Base-by-base conservation (phyloP, 208 protist species). In the Acanthamoeba royreba region DNA sequence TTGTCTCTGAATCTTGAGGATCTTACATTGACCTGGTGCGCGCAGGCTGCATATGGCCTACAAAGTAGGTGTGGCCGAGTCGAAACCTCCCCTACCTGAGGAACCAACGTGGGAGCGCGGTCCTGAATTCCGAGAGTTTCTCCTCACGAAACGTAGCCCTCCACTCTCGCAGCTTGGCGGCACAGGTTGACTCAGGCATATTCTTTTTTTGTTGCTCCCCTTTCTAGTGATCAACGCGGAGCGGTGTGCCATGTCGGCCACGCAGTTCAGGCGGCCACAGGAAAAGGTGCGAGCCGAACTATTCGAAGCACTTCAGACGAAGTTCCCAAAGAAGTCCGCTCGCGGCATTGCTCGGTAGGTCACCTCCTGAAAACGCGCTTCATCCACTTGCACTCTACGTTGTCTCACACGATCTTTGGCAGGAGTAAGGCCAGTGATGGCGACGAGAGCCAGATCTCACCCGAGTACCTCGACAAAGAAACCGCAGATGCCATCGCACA, bases 221-320 rank as follows among this genome's bases (percentile, higher is more conserved):
- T n/a, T n/a, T n/a, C n/a, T 45, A 86, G 77, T 86, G 42, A 86
- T 86, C 40, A 86, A 86, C 31, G 77, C 77, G 4, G 77, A 86
- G 42, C 77, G 77, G 42, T 86, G 77, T 33, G 77, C 77, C 38
- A 53, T 86, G 77, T 86, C 77, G 7, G 77, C 77, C 8, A 4
- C 77, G 11, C 77, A 86, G 77, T 86, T 86, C 25, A 4, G 77
- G 77, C 40, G 46, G 42, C 7, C 46, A 8, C 77, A 86, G 46
- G 77, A 86, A 28, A 4, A n/a, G 8, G 77, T 86, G 11, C 77
- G 77, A 28, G 77, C 4, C 28, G 77, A 86, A 45, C 46, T 86
- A 45, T 86, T 86, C 40, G 77, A 25, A 28, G n/a, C 47, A 5
- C 77, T 86, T 38, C 42, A 55, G 28, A 38, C 40, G 11, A 47